Evolutionary conservation across 2,329 filamentous ascomycete genomes (phyloP), one percentile per base, ranked within the genome.

Genomic region (Bipolaris cookei): DNA sequence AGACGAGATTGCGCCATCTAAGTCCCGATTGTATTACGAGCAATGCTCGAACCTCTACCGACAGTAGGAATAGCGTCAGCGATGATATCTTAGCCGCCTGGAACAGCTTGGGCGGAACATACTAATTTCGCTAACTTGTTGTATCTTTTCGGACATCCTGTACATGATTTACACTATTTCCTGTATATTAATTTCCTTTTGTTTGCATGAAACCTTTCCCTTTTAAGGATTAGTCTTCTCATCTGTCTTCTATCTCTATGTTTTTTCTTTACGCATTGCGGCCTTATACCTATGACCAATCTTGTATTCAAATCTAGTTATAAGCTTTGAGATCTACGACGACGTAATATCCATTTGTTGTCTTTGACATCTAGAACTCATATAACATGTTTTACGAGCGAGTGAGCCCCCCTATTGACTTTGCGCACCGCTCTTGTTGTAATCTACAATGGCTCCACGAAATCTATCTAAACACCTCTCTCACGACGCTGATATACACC

Each of bases 21-120:
- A 70, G 67, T 28, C 63, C 68, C 1, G 66, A 65, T 10, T 66
- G 63, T 43, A 73, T 65, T 10, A 58, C 58, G 11, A 75, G 69
- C 32, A 66, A 56, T 3, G 54, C 62, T 16, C 56, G 56, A 41
- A 18, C 38, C 18, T 37, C 20, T 45, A 70, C 55, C 39, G 52
- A 48, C 2, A 58, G 63, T 16, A 55, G 73, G 14, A 74, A 72
- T 44, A 80, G 78, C 56, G 78, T 80, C 4, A 78, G 77, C 39
- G 79, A 80, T 30, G 80, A 82, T 59, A 77, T 82, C 6, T 65
- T 81, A 25, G 78, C 78, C 52, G 79, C 79, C 14, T 82, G 79
- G 79, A 77, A 77, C 10, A 79, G 76, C 54, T 58, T 82, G 21
- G 80, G 80, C 6, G 79, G 79, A 13, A 70, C 71, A 46, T 69